Evolutionary conservation across 495 filamentous ascomycete genomes (phyloP).

Genomic region (Oidiodendron maius): DNA sequence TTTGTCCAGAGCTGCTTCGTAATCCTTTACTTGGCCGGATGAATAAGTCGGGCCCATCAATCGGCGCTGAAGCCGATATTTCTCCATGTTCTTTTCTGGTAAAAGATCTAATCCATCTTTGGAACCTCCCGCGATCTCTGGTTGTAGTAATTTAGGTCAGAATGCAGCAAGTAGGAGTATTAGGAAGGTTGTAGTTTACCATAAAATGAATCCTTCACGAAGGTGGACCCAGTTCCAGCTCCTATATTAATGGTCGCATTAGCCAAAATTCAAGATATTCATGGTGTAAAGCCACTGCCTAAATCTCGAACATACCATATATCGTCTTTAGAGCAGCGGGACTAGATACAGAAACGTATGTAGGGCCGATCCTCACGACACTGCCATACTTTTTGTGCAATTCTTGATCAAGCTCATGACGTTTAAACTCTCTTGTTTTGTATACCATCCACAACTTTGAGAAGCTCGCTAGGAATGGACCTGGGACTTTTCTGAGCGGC

Average conservation of each 20-base stretch:
- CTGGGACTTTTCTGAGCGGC: slow-evolving; percentile 37
- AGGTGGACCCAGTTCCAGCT: slow-evolving; percentile 16
- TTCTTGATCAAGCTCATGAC: slow-evolving; percentile 38
- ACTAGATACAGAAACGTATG: slow-evolving; percentile 47
- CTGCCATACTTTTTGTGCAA: slow-evolving; percentile 49
- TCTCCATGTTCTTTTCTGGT: slow-evolving; percentile 26
- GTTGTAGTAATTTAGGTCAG: too few relatives aligned
- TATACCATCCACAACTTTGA: slow-evolving; percentile 40
- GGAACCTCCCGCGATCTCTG: slow-evolving; percentile 9
- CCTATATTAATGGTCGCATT: not conserved
- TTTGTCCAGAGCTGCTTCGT: slow-evolving; percentile 27
- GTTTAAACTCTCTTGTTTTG: slow-evolving; percentile 29
- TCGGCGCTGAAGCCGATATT: slow-evolving; percentile 35
- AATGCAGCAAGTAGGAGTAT: too few relatives aligned
- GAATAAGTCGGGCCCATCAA: slow-evolving; percentile 33
- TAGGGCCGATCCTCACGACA: slow-evolving; percentile 50
- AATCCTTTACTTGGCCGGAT: slow-evolving; percentile 28
- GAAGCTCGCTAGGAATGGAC: slow-evolving; percentile 43
- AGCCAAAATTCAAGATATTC: not conserved
- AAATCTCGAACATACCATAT: slow-evolving; percentile 5
- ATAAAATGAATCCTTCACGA: slow-evolving; percentile 19
- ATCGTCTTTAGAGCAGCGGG: slow-evolving; percentile 29
- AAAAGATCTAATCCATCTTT: slow-evolving; percentile 16
- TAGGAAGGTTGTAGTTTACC: not conserved
- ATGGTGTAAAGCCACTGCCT: not conserved